Conservation (phyloP, 371 early-diverging fungal genomes). For the Sporodiniella umbellata region DNA sequence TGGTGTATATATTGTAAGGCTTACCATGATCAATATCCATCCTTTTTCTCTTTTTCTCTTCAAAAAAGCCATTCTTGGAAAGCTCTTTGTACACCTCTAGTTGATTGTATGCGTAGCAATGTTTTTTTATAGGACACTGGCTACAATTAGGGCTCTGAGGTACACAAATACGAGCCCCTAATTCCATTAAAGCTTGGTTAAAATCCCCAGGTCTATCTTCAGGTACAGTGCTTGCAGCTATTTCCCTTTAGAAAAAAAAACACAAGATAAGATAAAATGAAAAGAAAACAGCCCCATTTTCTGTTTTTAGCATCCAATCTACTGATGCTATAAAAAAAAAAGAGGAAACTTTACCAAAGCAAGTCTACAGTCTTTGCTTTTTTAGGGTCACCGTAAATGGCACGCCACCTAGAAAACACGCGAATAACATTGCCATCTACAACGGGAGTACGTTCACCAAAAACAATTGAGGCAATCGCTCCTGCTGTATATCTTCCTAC, state of each 20-base stretch:
- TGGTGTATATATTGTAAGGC: neutral
- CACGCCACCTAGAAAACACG: constrained; percentile 66
- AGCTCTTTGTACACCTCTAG: constrained; percentile 5
- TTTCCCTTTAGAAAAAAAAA: constrained; percentile 46
- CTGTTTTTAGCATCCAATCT: no score
- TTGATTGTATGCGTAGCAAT: constrained; percentile 63
- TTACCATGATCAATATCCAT: constrained; percentile 21
- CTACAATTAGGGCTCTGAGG: constrained; percentile 69
- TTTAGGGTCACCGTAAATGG: constrained; percentile 73
- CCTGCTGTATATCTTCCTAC: constrained; percentile 68
- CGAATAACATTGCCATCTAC: constrained; percentile 87
- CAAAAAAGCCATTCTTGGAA: constrained; percentile 23
- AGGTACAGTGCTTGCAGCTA: constrained; percentile 59
- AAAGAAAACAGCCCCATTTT: no score
- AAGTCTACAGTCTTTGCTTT: constrained; percentile 51
- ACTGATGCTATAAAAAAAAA: neutral
- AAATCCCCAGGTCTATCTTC: constrained; percentile 68
- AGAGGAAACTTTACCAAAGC: constrained; percentile 66
- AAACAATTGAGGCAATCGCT: constrained; percentile 78
- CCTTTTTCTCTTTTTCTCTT: constrained; percentile 22
- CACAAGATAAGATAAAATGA: no score
- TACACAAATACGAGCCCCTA: constrained; percentile 79
- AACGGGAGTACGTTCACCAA: constrained; percentile 54
- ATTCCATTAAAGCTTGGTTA: constrained; percentile 86
- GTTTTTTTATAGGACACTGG: constrained; percentile 60